Evolutionary conservation across 2,329 filamentous ascomycete species (phyloP), one percentile per base, ranked within the genome.

Genomic region (Drechslerella stenobrocha): DNA sequence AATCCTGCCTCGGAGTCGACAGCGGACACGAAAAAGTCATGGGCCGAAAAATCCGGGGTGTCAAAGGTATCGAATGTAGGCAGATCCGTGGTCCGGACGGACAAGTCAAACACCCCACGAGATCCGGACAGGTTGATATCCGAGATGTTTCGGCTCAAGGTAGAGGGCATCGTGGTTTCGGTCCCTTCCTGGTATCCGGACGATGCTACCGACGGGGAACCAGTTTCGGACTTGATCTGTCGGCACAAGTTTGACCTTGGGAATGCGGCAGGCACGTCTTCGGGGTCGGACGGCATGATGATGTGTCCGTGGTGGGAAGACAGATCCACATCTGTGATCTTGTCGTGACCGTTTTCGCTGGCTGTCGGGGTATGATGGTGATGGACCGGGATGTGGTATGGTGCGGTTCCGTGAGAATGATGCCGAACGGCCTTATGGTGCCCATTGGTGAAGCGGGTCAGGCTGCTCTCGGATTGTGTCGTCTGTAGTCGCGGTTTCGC

Each of bases 341-440:
- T 79, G 78, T 67, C 63, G 26, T 35, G 82, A 73, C 74, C 80
- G 61, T 75, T 80, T 74, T 78, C 76, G 59, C 79, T 75, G 76
- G 82, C 79, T 75, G 83, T 80, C 70, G 83, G 78, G 70, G 83
- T 78, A 18, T 83, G 82, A 75, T 83, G 82, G 30, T 71, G 71
- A 70, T 81, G 81, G 60, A 83, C 80, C 73, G 78, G 81, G 40
- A 85, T 79, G 64, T 81, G 80, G 71, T 87, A 87, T 18, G 84
- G 83, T 28, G 82, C 82, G 71, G 80, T 81, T 75, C 85, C 85
- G 71, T 85, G 83, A 26, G 83, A 80, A 70, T 83, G 83, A 75
- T 82, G 82, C 77, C 84, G 80, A 9, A 80, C 78, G 13, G 84
- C 81, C 73, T 84, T 86, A 77, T 84, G 84, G 72, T 86, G 82